Evolutionary conservation across 306 rosid species (phyloP), one percentile per base, ranked within the genome.

Genomic region (Ormosia emarginata): DNA sequence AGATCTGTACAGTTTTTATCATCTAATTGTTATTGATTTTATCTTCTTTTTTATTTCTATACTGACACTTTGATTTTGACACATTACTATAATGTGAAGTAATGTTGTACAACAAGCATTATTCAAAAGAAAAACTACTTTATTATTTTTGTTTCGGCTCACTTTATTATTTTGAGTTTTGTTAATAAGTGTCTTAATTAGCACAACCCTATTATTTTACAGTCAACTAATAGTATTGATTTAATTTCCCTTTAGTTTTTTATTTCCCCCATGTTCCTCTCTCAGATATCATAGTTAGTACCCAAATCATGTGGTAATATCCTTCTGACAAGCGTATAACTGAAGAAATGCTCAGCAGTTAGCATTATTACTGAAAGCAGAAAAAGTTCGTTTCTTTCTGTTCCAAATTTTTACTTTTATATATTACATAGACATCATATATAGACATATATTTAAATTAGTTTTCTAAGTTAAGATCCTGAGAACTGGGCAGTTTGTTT

Each of bases 291-390:
- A 71, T 69, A 56, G 56, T 1, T 65, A 65, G n/a, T 18, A 53
- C 52, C 68, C 55, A 52, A 61, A 33, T 69, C 59, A 78, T 81
- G 61, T 17, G 50, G 67, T 7, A 75, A 63, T 33, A 72, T 71
- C 74, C 78, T 79, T 76, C 79, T 61, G 40, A 80, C 74, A 70
- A 37, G 78, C 80, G 58, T 83, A 44, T 49, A 75, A 62, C 64
- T 10, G 37, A 64, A 86, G 78, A 75, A 79, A 43, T 34, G 71
- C 53, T 80, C 4, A 13, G 55, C 50, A 67, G 24, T 83, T 40
- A 50, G 67, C 81, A 67, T 77, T 41, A 76, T 53, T 41, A 47
- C 36, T 37, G 18, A 47, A 36, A 17, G 47, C 44, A 36, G 43
- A 58, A 56, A 17, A 58, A 37, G 55, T 75, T 67, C 0, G 5